Percentiles rank a stretch among this genome's conserved stretches.
Conservation (phyloP, 169 alveolate genomes). For the Plasmodium knowlesi region DNA sequence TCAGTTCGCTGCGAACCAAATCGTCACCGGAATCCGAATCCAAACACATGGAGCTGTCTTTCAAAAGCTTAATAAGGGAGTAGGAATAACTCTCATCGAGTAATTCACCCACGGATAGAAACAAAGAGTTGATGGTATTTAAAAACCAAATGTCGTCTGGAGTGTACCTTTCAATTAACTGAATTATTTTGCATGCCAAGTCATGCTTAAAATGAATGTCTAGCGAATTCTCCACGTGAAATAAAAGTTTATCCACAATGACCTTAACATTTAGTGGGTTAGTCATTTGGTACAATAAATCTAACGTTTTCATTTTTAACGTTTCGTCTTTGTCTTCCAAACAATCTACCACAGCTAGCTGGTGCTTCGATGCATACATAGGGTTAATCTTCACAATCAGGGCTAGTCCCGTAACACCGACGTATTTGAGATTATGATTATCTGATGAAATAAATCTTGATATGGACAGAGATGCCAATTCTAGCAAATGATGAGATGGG, state of each 20-base stretch:
- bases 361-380: conserved; percentile 91
- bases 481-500: conserved; percentile 89
- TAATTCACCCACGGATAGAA: conserved; percentile 72
- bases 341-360: conserved; percentile 93
- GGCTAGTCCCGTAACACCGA: conserved; percentile 93
- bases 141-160: conserved; percentile 74
- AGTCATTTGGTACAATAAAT: conserved; percentile 94
- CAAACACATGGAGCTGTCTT: conserved; percentile 40
- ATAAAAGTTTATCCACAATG: conserved; percentile 91
- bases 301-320: conserved; percentile 92
- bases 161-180: conserved; percentile 67
- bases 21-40: conserved; percentile 67
- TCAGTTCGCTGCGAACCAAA: background rate
- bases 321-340: conserved; percentile 96
- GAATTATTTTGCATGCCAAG: conserved; percentile 66
- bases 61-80: conserved; percentile 54
- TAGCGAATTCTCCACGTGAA: conserved; percentile 56
- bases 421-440: conserved; percentile 92
- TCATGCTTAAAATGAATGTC: conserved; percentile 73
- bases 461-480: conserved; percentile 87
- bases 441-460: conserved; percentile 90
- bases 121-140: conserved; percentile 47
- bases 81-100: conserved; percentile 66
- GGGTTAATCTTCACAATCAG: conserved; percentile 91
- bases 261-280: conserved; percentile 92